phyloP scores from a whole-genome alignment of 176 grass and related monocot genomes.

The Puccinellia tenuiflora region DNA sequence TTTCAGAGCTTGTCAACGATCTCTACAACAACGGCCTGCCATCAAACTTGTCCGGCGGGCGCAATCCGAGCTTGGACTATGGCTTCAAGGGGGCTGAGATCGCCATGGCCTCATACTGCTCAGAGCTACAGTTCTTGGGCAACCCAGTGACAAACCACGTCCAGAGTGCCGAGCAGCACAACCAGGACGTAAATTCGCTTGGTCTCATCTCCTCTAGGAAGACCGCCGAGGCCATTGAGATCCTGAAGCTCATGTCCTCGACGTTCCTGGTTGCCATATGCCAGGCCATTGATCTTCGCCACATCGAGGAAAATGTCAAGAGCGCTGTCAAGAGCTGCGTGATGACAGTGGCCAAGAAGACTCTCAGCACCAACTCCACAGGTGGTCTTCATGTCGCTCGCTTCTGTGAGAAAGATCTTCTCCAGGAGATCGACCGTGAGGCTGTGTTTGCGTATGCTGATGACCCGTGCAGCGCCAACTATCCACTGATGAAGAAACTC shows the following conservation, averaged over 20 bases:
- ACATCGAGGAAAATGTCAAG: background rate
- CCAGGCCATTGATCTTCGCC: background rate
- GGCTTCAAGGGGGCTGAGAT: constrained; percentile 95
- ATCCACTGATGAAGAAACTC: constrained; percentile 61
- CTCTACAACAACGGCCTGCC: constrained; percentile 93
- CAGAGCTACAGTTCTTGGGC: constrained; percentile 81
- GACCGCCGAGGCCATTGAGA: constrained; percentile 75
- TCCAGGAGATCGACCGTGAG: background rate
- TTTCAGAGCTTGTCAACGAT: constrained; percentile 83
- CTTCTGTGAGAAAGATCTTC: background rate
- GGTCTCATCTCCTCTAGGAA: constrained; percentile 86
- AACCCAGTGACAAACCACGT: constrained; percentile 94
- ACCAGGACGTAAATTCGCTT: constrained; percentile 89
- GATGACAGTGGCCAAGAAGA: background rate
- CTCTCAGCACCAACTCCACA: background rate
- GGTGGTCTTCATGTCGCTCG: background rate
- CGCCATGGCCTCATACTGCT: constrained; percentile 93
- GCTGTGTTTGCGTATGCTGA: constrained; percentile 12
- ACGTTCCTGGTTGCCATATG: constrained; percentile 35
- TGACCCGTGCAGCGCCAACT: constrained; percentile 62
- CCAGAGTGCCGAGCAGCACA: constrained; percentile 95
- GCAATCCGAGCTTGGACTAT: constrained; percentile 87
- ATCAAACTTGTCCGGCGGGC: constrained; percentile 72
- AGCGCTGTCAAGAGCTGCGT: background rate
- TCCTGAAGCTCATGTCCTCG: constrained; percentile 86